Evolutionary conservation across 1,284 basidiomycete species (phyloP), one percentile per base, ranked within the genome.

Genomic region (Ceratobasidium sp.): DNA sequence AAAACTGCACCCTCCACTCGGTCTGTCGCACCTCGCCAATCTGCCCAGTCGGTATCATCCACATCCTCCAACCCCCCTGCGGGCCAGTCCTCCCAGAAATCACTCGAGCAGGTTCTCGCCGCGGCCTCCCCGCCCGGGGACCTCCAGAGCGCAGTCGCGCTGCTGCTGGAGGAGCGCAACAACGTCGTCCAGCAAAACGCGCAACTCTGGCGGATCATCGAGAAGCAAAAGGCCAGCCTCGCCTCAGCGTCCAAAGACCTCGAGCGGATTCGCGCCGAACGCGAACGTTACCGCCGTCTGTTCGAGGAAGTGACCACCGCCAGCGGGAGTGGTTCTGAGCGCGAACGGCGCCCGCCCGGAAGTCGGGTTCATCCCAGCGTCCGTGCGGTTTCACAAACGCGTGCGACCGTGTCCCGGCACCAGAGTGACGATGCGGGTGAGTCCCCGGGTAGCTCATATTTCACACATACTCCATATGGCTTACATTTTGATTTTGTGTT

Each of bases 131-230:
- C 68, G 34, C 61, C 65, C 19, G 81, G 82, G 29, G 81, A 83
- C 74, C 41, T 84, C 74, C 81, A 86, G 7, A 88, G 88, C 56
- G 92, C 94, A 4, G 85, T 96, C 41, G 91, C 93, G 34, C 85
- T 89, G 74, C 87, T 89, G 3, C 84, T 95, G 31, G 85, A 85
- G 16, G 94, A 96, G 79, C 88, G 94, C 77, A 95, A 95, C 80
- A 82, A 84, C 46, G 86, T 95, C 68, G 89, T 90, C 46, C 82
- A 88, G 9, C 94, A 96, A 83, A 96, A 96, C 81, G 84, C 90
- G 6, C 93, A 95, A 82, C 87, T 96, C 37, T 96, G 94, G 94
- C 95, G 95, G 82, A 86, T 96, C 76, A 91, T 96, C 81, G 94
- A 96, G 85, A 95, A 94, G 81, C 92, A 95, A 75, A 72, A 72